Base-by-base conservation (phyloP, 306 rosid genomes). In the Cucurbita ficifolia region DNA sequence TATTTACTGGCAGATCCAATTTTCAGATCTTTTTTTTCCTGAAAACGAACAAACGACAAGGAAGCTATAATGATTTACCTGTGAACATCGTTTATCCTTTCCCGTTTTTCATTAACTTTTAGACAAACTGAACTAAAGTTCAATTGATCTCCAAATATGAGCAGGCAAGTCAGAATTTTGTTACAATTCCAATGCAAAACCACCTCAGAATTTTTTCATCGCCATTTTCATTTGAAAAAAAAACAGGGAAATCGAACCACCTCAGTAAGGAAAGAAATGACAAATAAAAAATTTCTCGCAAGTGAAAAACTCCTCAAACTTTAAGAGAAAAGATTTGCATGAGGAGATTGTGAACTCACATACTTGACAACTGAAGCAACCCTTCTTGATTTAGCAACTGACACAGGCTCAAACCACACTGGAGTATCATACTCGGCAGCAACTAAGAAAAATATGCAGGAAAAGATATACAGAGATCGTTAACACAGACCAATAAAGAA, bases 371-470 rank as follows among this genome's bases (percentile, higher is more conserved):
- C 82, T 17, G 88, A 82, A 50, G 72, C 84, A 81, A 93, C 85
- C 84, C 89, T 92, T 86, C 73, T 81, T 46, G 98, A 87, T 84
- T 92, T 92, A 75, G 85, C 83, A 81, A 92, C 96, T 1, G 96
- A 90, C 14, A 92, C 98, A 16, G 98, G 96, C 83, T 92, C 98
- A 86, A 92, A 92, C 96, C 96, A 92, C 70, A 92, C 89, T 62
- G 96, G 96, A 73, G 89, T 77, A 35, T 72, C 75, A 62, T 68
- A 78, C 35, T 82, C 87, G 52, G 89, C 90, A 1, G 96, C 96
- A 73, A 90, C 98, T 90, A 83, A 13, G 7, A 60, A 81, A 48
- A 24, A 43, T 46, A 75, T 48, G 8, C 55, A 65, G 9, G n/a
- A 79, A 70, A 75, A 46, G 8, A 69, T 29, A 24, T 46, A 24